phyloP scores from a whole-genome alignment of 2,329 filamentous ascomycete genomes.

The Epichloe gansuensis region DNA sequence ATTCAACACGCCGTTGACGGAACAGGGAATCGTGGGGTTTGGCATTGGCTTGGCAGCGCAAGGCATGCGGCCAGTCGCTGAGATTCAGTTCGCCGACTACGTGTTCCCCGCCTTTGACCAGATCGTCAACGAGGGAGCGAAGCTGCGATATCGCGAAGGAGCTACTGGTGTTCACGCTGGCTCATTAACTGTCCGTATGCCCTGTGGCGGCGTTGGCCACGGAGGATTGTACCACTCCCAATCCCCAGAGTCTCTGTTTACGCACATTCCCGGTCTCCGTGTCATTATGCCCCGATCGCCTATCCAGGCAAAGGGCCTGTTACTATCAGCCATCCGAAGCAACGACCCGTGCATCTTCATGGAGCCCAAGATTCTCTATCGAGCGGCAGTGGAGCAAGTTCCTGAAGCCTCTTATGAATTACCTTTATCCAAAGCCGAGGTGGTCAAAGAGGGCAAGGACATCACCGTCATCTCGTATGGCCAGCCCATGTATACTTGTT shows the following conservation, averaged over 20 bases:
- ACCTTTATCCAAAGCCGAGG: slow-evolving; percentile 73
- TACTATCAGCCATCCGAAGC: slow-evolving; percentile 63
- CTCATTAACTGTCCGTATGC: slow-evolving; percentile 81
- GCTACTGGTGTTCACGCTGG: slow-evolving; percentile 49
- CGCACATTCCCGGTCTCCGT: slow-evolving; percentile 72
- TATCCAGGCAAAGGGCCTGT: slow-evolving; percentile 74
- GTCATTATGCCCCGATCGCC: slow-evolving; percentile 82
- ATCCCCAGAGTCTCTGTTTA: slow-evolving; percentile 78
- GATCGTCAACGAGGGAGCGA: slow-evolving; percentile 85
- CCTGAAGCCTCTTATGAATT: slow-evolving; percentile 71
- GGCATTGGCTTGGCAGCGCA: slow-evolving; percentile 82
- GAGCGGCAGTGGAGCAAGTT: slow-evolving; percentile 84
- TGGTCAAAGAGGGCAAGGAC: slow-evolving; percentile 68
- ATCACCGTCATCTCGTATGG: slow-evolving; percentile 82
- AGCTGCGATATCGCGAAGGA: slow-evolving; percentile 68
- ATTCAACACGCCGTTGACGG: slow-evolving; percentile 90
- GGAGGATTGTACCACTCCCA: slow-evolving; percentile 83
- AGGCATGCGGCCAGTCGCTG: slow-evolving; percentile 84
- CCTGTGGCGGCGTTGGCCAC: slow-evolving; percentile 79
- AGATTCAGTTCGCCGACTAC: slow-evolving; percentile 95
- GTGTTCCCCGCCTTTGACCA: slow-evolving; percentile 90
- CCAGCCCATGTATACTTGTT: slow-evolving; percentile 77
- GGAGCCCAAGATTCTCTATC: slow-evolving; percentile 89
- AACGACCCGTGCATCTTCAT: slow-evolving; percentile 87
- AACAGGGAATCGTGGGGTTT: slow-evolving; percentile 91